Evolutionary conservation across 306 rosid species (phyloP).

Genomic region (Fragaria ananassa): DNA sequence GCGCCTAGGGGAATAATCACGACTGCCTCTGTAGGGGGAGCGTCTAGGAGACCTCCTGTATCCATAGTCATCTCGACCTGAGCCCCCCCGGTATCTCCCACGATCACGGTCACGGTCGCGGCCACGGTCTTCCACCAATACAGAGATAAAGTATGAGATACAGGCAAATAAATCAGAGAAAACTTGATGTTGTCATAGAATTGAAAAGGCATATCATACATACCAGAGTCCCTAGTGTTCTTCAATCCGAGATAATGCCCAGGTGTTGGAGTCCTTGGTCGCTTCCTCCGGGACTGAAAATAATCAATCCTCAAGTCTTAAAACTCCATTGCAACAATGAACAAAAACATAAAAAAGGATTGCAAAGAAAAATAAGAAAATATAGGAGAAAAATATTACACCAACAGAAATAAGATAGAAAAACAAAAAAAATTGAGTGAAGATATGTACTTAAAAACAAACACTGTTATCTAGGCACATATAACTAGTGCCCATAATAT

Average conservation of each 20-base stretch:
- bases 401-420: neutral
- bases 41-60: slow-evolving; percentile 84
- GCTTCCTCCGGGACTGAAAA: slow-evolving; percentile 95
- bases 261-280: slow-evolving; percentile 94
- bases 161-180: neutral
- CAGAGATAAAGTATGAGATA: slow-evolving; percentile 16
- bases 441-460: slow-evolving; percentile 22
- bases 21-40: slow-evolving; percentile 78
- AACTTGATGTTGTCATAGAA: neutral
- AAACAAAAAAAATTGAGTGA: neutral
- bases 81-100: slow-evolving; percentile 64
- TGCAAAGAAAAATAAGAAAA: no score
- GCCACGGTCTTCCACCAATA: slow-evolving; percentile 46
- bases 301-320: slow-evolving; percentile 28
- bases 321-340: slow-evolving; percentile 19
- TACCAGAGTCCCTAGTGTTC: slow-evolving; percentile 78
- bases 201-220: slow-evolving; percentile 17
- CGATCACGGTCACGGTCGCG: slow-evolving; percentile 42
- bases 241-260: slow-evolving; percentile 97
- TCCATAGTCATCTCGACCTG: slow-evolving; percentile 63
- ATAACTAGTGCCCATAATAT: slow-evolving; percentile 42
- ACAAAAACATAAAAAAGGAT: slow-evolving; percentile 7
- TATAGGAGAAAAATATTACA: neutral
- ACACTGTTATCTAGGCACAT: slow-evolving; percentile 39
- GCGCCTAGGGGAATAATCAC: slow-evolving; percentile 70